Evolutionary conservation across 116 monocot genomes (phyloP), one percentile per base, ranked within the genome.

Genomic region (Dioscorea cayenensis): DNA sequence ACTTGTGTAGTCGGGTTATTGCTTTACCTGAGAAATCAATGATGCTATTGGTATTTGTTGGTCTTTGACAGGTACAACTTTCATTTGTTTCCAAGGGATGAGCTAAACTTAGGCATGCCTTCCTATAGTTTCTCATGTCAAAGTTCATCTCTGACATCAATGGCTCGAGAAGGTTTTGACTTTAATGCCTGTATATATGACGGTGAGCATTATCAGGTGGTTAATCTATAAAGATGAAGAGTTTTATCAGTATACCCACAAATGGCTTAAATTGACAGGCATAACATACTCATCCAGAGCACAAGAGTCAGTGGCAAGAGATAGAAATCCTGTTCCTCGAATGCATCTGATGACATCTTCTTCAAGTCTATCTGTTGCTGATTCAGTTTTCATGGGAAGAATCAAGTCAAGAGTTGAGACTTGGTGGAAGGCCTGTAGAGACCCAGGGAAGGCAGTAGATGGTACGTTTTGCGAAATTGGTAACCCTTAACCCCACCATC

Each of bases 71-170:
- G 91, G 76, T 87, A 92, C 69, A 96, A 92, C 74, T 96, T 96
- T 68, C 92, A 88, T 76, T 70, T 96, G 71, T 96, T 96, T 64
- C 96, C 96, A 5, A 87, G 96, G 51, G 90, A 96, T 77, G 92
- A 92, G 66, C 64, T 84, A 64, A 71, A 79, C 62, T 20, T 86
- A 48, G 87, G 87, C 64, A 78, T 90, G 87, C 95, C 96, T 82
- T 92, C 92, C 4, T 90, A 92, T 61, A 83, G 84, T 66, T 96
- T 96, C 72, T 86, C 96, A 18, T 96, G 92, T 71, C 96, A 96
- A 49, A 71, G 84, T 38, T 86, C 92, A 29, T 86, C 82, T 74
- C 62, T 96, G 59, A 70, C 80, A 51, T 90, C 92, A 58, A 90
- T 96, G 88, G 96, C 96, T 51, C 74, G 49, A 72, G 84, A 90